Conservation (phyloP, 176 grass and related monocot genomes). For the Oropetium thomaeum region DNA sequence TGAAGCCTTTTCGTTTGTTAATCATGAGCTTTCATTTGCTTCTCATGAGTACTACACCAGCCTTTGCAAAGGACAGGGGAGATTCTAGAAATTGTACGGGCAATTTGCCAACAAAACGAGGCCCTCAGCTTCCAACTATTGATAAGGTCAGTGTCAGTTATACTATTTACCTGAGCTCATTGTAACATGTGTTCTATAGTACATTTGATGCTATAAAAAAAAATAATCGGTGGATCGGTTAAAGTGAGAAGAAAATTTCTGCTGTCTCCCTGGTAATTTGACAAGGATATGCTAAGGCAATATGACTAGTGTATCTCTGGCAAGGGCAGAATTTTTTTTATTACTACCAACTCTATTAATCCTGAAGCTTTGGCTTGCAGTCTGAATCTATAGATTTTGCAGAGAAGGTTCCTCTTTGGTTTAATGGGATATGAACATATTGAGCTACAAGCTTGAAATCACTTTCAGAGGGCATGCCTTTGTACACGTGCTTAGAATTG, state of each 20-base stretch:
- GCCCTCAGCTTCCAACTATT: not conserved
- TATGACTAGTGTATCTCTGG: not conserved
- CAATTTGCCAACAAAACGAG: not conserved
- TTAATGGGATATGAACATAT: conserved; percentile 27
- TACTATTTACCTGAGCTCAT: not conserved
- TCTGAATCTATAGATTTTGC: conserved; percentile 13
- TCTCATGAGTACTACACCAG: not conserved
- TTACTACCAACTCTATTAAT: not conserved
- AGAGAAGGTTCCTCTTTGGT: not conserved
- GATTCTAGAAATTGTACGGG: conserved; percentile 5
- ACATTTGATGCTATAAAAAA: not conserved
- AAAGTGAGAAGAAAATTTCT: not conserved
- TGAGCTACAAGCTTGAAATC: conserved; percentile 20
- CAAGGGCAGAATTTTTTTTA: not conserved
- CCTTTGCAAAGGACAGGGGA: not conserved
- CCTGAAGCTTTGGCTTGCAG: not conserved
- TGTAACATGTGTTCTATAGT: not conserved
- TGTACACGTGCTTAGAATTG: not conserved
- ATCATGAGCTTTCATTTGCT: conserved; percentile 36
- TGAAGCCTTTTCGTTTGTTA: conserved; percentile 24
- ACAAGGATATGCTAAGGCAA: not conserved
- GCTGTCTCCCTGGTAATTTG: not conserved
- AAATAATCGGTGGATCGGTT: not conserved
- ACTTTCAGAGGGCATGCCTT: conserved; percentile 2
- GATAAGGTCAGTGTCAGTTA: conserved; percentile 7